phyloP scores from a whole-genome alignment of 1,139 yeast species.

The Hansenula lynferdii region DNA sequence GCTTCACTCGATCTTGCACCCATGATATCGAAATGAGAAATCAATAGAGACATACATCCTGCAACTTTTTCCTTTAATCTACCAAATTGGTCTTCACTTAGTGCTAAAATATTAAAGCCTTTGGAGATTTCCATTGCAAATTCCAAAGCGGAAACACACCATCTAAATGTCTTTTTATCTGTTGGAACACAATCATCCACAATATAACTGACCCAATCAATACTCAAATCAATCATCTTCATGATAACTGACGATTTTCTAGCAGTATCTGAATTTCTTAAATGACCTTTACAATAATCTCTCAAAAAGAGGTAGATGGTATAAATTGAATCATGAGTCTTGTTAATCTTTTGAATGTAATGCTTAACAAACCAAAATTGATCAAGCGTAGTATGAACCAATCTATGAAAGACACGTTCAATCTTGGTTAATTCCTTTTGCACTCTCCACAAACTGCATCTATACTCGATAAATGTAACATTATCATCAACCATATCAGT shows the following conservation, averaged over 20 bases:
- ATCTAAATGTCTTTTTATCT: conserved; percentile 84
- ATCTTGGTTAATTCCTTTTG: conserved; percentile 69
- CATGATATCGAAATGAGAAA: conserved; percentile 96
- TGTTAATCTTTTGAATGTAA: conserved; percentile 43
- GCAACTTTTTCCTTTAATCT: conserved; percentile 80
- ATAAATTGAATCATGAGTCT: conserved; percentile 73
- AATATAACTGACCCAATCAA: conserved; percentile 89
- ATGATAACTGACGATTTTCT: conserved; percentile 67
- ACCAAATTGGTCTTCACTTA: conserved; percentile 73
- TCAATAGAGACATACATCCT: conserved; percentile 87
- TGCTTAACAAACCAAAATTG: conserved; percentile 52
- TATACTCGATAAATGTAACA: conserved; percentile 48
- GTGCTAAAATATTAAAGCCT: conserved; percentile 81
- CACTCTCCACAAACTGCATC: conserved; percentile 71
- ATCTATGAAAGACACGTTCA: conserved; percentile 62
- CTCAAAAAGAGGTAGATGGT: conserved; percentile 75
- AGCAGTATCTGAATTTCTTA: conserved; percentile 58
- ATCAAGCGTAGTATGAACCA: conserved; percentile 64
- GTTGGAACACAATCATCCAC: conserved; percentile 95
- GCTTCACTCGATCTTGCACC: conserved; percentile 89
- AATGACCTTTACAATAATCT: conserved; percentile 76
- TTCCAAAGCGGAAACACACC: conserved; percentile 95
- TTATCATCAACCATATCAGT: conserved; percentile 52
- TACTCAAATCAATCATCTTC: conserved; percentile 68
- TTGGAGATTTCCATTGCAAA: conserved; percentile 95